These are phyloP conservation scores for Lathyrus tuberosus DNA, from an alignment of 306 rosid genomes.

Conservation along the genomic window DNA sequence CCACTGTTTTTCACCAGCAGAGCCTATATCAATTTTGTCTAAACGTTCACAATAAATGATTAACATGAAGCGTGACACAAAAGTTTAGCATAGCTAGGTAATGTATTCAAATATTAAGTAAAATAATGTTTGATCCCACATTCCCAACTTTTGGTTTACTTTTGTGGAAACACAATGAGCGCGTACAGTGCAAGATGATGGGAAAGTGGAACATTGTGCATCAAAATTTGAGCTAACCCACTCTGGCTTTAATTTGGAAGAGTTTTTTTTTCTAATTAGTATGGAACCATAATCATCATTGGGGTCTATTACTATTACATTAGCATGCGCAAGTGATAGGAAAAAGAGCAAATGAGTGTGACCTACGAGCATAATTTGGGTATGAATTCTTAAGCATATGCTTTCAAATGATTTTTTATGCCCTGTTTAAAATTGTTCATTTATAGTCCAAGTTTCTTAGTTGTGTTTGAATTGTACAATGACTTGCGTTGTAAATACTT, in stretches of 20 bases:
- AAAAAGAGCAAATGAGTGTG: conserved; percentile 25
- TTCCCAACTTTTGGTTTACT: conserved; percentile 36
- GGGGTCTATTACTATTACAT: conserved; percentile 31
- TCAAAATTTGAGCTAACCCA: conserved; percentile 34
- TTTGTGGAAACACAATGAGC: conserved; percentile 48
- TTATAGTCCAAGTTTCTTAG: too few species aligned
- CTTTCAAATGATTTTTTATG: too few species aligned
- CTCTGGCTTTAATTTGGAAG: conserved; percentile 8
- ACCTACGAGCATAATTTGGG: background rate
- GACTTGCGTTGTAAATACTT: too few species aligned
- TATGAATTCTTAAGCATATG: too few species aligned
- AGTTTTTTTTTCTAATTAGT: background rate
- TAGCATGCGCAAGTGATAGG: conserved; percentile 37
- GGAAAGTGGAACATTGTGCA: conserved; percentile 33
- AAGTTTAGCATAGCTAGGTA: conserved; percentile 21
- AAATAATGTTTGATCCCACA: conserved; percentile 38
- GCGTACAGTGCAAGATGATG: conserved; percentile 31
- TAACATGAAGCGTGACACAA: conserved; percentile 36
- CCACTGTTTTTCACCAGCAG: too few species aligned
- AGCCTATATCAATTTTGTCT: too few species aligned
- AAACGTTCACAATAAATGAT: too few species aligned
- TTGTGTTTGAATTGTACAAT: too few species aligned
- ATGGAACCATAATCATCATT: conserved; percentile 31
- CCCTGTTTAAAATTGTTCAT: too few species aligned
- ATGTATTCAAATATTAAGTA: conserved; percentile 28